phyloP scores from a whole-genome alignment of 2,329 filamentous ascomycete genomes.

The Davidsoniella virescens region DNA sequence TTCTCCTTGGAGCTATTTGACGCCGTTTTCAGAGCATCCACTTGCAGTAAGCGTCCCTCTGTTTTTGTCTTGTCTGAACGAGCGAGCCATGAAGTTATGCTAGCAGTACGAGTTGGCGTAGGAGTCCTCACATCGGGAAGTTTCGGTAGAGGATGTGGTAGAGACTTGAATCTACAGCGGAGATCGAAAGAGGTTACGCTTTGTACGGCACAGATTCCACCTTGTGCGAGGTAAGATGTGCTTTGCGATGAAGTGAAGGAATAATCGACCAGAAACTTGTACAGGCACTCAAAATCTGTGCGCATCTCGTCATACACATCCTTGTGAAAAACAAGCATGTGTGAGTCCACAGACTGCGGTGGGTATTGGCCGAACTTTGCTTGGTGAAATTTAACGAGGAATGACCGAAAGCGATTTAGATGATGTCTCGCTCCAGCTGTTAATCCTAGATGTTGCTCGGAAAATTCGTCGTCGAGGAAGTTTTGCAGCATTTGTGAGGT shows the following conservation, averaged over 20 bases:
- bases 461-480: constrained; percentile 58
- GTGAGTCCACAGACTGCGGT: constrained; percentile 30
- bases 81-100: constrained; percentile 27
- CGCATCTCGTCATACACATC: constrained; percentile 42
- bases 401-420: constrained; percentile 55
- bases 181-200: constrained; percentile 50
- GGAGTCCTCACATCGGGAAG: constrained; percentile 32
- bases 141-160: constrained; percentile 51
- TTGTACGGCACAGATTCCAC: constrained; percentile 55
- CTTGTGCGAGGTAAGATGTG: constrained; percentile 39
- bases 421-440: constrained; percentile 44
- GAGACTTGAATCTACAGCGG: constrained; percentile 38
- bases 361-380: constrained; percentile 58
- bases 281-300: constrained; percentile 53
- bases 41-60: constrained; percentile 32
- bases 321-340: constrained; percentile 35
- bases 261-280: constrained; percentile 53
- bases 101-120: constrained; percentile 17
- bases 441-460: constrained; percentile 48
- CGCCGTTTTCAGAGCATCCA: constrained; percentile 36
- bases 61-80: constrained; percentile 27
- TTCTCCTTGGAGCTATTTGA: constrained; percentile 26
- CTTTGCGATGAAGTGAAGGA: constrained; percentile 31
- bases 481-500: constrained; percentile 42
- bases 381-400: constrained; percentile 50